Base-by-base conservation (phyloP, 2,329 filamentous ascomycete genomes). In the Ascocoryne sarcoides region DNA sequence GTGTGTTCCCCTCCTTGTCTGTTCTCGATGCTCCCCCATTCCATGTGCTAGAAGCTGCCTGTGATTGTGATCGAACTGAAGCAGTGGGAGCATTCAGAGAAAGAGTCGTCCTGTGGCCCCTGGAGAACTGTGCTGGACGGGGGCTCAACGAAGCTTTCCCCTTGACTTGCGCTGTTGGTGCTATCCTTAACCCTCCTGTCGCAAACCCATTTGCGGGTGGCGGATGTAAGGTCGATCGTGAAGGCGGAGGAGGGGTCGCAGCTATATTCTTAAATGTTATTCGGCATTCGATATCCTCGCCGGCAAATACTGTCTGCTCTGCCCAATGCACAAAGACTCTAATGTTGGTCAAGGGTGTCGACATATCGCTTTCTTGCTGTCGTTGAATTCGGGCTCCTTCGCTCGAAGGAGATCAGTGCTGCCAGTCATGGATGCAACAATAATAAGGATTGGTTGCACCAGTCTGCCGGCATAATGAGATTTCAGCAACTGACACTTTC, bases 261-360 rank as follows among this genome's bases (percentile, higher is more conserved):
- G 58, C 56, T 48, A 89, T 74, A 61, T 98, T 98, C 65, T 84
- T 90, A 67, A 98, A 98, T 37, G 86, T 95, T 62, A 98, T 94
- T 52, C 82, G 88, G 65, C 92, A 96, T 66, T 89, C 85, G 58
- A 96, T 76, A 59, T 95, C 84, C 70, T 98, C 92, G 64, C 92
- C 92, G 42, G 92, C 86, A 66, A 96, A 98, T 56, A 98, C 86
- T 47, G 85, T 89, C 62, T 90, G 81, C 60, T 94, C 85, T 62
- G 87, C 83, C 84, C 90, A 98, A 67, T 82, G 81, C 63, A 98
- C 86, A 62, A 90, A 95, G 64, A 95, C 90, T 63, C 89, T 84
- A 61, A 98, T 87, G 69, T 93, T 90, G 65, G 72, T 76, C 60
- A 67, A 65, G 62, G 69, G 68, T 47, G 60, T 52, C 41, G 57